These are phyloP conservation scores for Scleroderma citrinum DNA, from an alignment of 768 basidiomycete species.

Conservation along the genomic window DNA sequence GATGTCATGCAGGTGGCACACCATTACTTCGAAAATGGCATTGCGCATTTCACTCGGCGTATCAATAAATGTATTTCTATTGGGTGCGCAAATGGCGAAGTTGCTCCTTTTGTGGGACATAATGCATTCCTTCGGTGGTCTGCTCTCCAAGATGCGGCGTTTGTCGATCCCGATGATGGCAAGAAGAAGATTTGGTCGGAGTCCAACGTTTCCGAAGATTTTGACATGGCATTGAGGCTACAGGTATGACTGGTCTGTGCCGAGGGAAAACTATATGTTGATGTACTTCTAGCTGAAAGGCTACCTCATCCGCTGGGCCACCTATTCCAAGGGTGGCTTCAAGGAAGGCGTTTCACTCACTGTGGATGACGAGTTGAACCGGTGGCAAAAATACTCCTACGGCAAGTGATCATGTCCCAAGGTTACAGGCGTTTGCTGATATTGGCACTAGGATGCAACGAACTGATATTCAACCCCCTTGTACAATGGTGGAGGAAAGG, in stretches of 20 bases:
- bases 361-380: conserved; percentile 82
- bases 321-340: conserved; percentile 79
- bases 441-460: not conserved
- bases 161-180: conserved; percentile 45
- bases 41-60: conserved; percentile 81
- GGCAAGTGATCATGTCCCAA: conserved; percentile 25
- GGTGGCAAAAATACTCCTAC: conserved; percentile 89
- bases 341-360: conserved; percentile 91
- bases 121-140: conserved; percentile 91
- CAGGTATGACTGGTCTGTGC: conserved; percentile 27
- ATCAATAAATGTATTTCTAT: conserved; percentile 82
- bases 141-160: conserved; percentile 81
- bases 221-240: conserved; percentile 57
- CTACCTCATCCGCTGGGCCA: conserved; percentile 45
- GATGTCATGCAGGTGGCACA: conserved; percentile 88
- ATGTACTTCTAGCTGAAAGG: not conserved
- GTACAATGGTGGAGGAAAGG: conserved; percentile 72
- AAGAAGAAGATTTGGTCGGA: conserved; percentile 75
- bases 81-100: conserved; percentile 74
- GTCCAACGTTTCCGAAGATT: conserved; percentile 61
- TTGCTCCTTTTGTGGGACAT: conserved; percentile 76
- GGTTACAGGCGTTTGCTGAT: not conserved
- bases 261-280: conserved; percentile 54
- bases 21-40: conserved; percentile 88
- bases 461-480: conserved; percentile 70